Base-by-base conservation (phyloP, 305 asterid species). In the Solanum hybrid region DNA sequence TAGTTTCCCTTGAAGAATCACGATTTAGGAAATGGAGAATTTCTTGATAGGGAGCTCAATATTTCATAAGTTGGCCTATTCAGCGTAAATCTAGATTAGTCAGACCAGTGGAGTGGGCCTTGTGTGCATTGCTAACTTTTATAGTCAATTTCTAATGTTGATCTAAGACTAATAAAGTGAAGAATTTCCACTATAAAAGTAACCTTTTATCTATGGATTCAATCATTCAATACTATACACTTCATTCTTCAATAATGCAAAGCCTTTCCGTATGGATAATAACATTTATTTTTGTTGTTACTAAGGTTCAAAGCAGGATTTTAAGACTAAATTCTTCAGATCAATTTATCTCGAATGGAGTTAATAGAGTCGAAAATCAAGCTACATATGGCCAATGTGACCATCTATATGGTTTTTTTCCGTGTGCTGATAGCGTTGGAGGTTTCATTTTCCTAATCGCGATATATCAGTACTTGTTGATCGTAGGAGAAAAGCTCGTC, bases 271-370 rank as follows among this genome's bases (percentile, higher is more conserved):
- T 88, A 57, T 86, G 7, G 80, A 11, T 91, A 39, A 39, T 79
- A 41, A 68, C 33, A 84, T 41, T 91, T 51, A n/a, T 79, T 22
- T 81, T 82, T 73, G 83, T 39, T 61, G 26, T 61, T 33, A 33
- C 26, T 45, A 15, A n/a, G 27, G 92, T 90, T 15, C 87, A 78
- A 76, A 90, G 90, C 88, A 92, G 93, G 6, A n/a, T 91, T 72
- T 36, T 93, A 90, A 72, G 89, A 57, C 89, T 91, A 12, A 13
- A 86, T 65, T 75, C 89, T 72, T 89, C 84, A 9, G 15, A 83
- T 51, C 73, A 10, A 39, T 41, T 83, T 9, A 27, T 83, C 87
- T 83, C 87, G 0, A 68, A 83, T 83, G 87, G 87, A 83, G 33
- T 83, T 4, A 26, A 83, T 83, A 10, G 3, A 4, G 37, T 29